These are phyloP conservation scores for Rhodofomes roseus DNA, from an alignment of 1,284 basidiomycete species.

Conservation along the genomic window DNA sequence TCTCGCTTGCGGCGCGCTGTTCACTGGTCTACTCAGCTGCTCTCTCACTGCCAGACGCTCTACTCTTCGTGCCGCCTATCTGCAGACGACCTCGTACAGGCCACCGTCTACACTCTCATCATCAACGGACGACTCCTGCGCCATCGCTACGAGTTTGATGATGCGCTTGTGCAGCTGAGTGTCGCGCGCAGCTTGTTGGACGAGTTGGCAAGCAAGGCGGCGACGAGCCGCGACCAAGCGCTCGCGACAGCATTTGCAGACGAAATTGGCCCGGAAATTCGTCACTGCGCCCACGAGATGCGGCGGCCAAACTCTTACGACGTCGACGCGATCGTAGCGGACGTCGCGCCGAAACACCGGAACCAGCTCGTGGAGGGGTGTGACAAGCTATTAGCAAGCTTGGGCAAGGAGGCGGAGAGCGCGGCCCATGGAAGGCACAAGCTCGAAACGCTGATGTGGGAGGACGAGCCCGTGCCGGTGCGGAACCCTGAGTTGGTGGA, in stretches of 20 bases:
- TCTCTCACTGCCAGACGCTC: conserved; percentile 71
- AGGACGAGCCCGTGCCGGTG: conserved; percentile 80
- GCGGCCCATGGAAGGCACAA: conserved; percentile 26
- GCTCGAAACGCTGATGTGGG: conserved; percentile 63
- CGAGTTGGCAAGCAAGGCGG: conserved; percentile 62
- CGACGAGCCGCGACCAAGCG: conserved; percentile 88
- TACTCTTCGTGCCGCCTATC: conserved; percentile 50
- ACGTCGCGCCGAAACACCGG: conserved; percentile 60
- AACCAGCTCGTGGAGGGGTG: conserved; percentile 64
- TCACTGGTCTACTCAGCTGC: conserved; percentile 79
- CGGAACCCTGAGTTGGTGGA: conserved; percentile 91
- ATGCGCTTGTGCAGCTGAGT: conserved; percentile 73
- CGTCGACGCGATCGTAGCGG: conserved; percentile 75
- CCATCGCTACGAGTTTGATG: conserved; percentile 74
- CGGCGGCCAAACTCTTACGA: conserved; percentile 76
- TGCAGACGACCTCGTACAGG: conserved; percentile 56
- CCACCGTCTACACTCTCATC: conserved; percentile 65
- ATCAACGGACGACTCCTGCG: conserved; percentile 73
- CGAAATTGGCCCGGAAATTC: conserved; percentile 86
- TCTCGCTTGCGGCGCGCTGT: conserved; percentile 82
- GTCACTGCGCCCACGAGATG: conserved; percentile 90
- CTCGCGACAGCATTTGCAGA: conserved; percentile 85
- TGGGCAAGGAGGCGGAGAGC: conserved; percentile 43
- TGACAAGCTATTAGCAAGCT: conserved; percentile 50
- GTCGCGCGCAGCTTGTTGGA: conserved; percentile 79